Percentiles rank a stretch among this genome's conserved stretches.
These are phyloP conservation scores for Juglanconis juglandina DNA, from an alignment of 2,329 filamentous ascomycete species.

Conservation along the genomic window DNA sequence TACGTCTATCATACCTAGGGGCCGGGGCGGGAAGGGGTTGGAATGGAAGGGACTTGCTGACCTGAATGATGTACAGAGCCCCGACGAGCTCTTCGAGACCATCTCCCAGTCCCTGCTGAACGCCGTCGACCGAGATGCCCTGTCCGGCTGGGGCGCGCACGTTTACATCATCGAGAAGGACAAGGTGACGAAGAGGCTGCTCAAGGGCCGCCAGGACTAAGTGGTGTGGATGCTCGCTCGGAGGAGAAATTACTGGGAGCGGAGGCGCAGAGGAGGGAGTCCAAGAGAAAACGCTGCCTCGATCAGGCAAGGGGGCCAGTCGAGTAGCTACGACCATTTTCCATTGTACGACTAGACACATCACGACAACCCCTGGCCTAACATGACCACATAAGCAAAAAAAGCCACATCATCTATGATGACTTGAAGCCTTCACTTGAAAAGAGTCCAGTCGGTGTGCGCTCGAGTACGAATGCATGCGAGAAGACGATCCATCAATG, in stretches of 20 bases:
- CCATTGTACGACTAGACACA: conserved; percentile 20
- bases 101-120: conserved; percentile 94
- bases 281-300: conserved; percentile 2
- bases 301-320: conserved; percentile 5
- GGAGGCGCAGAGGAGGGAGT: background rate
- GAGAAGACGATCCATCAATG: too few species aligned
- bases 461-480: background rate
- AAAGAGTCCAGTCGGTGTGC: background rate
- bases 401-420: conserved; percentile 5
- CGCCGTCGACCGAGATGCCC: conserved; percentile 91
- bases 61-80: conserved; percentile 50
- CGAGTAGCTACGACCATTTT: conserved; percentile 16
- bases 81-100: conserved; percentile 96
- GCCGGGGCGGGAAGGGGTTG: too few species aligned
- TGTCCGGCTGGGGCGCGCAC: conserved; percentile 97
- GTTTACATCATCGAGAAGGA: conserved; percentile 99
- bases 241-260: conserved; percentile 8
- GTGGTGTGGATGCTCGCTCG: too few species aligned
- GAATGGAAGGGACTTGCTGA: background rate
- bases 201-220: conserved; percentile 96
- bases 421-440: background rate
- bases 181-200: conserved; percentile 97
- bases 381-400: conserved; percentile 7
- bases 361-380: conserved; percentile 13
- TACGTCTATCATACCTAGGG: conserved; percentile 41